These are phyloP conservation scores for Melaleuca alternifolia DNA, from an alignment of 345 rosid genomes.

Conservation along the genomic window DNA sequence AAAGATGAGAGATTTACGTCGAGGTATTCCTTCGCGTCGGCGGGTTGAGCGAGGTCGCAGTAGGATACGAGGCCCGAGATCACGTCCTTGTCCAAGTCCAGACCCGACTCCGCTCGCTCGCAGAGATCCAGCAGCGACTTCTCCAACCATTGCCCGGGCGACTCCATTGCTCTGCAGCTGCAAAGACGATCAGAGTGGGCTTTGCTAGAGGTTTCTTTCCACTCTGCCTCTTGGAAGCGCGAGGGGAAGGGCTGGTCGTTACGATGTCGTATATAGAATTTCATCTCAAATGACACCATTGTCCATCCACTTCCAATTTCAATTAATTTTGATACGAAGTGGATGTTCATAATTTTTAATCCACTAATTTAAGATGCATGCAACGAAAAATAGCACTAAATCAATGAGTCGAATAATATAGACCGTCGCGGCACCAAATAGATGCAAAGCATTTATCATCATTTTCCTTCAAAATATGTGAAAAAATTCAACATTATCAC, in stretches of 20 bases:
- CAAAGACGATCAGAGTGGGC: neutral
- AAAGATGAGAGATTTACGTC: slow-evolving; percentile 35
- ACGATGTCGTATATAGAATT: neutral
- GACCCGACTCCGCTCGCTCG: slow-evolving; percentile 44
- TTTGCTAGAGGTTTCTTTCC: neutral
- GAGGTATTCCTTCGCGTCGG: slow-evolving; percentile 92
- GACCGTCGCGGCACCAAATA: no score
- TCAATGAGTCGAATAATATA: no score
- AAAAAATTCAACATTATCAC: neutral
- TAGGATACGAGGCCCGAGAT: slow-evolving; percentile 87
- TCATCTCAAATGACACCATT: neutral
- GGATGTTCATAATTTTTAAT: neutral
- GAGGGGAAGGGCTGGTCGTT: neutral
- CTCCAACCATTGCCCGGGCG: slow-evolving; percentile 75
- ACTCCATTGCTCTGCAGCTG: slow-evolving; percentile 28
- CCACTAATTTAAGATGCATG: no score
- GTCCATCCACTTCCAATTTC: neutral
- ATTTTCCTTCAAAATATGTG: no score
- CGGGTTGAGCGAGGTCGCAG: slow-evolving; percentile 83
- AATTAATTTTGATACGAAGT: neutral
- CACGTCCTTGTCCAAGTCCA: slow-evolving; percentile 59
- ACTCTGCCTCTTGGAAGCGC: neutral
- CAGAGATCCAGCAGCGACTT: slow-evolving; percentile 65
- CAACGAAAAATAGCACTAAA: no score
- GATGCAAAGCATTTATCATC: no score